Evolutionary conservation across 768 basidiomycete species (phyloP).

Genomic region (Boletus huronensis): DNA sequence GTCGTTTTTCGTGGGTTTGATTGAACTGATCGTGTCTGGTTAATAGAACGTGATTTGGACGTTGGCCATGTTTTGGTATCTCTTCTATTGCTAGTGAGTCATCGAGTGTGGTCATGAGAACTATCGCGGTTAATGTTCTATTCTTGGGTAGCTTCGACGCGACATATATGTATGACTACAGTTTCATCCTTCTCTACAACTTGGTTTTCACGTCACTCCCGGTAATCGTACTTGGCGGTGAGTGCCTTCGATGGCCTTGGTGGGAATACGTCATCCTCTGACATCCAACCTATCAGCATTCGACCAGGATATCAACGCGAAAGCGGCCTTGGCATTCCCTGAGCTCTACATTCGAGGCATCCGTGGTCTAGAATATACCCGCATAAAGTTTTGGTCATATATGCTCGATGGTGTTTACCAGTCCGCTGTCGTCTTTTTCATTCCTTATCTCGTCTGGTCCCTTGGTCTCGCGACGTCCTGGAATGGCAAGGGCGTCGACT

Average conservation of each 20-base stretch:
- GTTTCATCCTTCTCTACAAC: slow-evolving; percentile 90
- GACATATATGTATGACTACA: slow-evolving; percentile 93
- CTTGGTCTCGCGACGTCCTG: slow-evolving; percentile 63
- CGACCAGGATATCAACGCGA: slow-evolving; percentile 92
- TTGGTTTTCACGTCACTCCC: slow-evolving; percentile 92
- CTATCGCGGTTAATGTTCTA: slow-evolving; percentile 9
- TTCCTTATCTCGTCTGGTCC: slow-evolving; percentile 76
- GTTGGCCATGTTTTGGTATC: slow-evolving; percentile 90
- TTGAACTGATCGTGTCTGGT: neutral
- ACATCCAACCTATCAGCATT: slow-evolving; percentile 49
- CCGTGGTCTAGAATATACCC: slow-evolving; percentile 89
- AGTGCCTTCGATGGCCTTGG: slow-evolving; percentile 16
- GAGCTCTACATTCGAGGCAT: slow-evolving; percentile 96
- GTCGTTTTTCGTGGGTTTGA: neutral
- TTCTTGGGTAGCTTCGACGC: slow-evolving; percentile 71
- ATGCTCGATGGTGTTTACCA: slow-evolving; percentile 96
- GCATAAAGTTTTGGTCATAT: slow-evolving; percentile 88
- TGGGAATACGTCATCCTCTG: neutral
- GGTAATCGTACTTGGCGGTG: slow-evolving; percentile 86
- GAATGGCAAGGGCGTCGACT: slow-evolving; percentile 78
- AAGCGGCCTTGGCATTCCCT: slow-evolving; percentile 87
- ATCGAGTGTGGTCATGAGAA: neutral
- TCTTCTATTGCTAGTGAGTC: slow-evolving; percentile 79
- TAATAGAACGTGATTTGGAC: slow-evolving; percentile 88
- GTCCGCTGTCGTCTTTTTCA: slow-evolving; percentile 80